Conservation (phyloP, 176 grass and related monocot genomes). For the Aegilops sharonensis region DNA sequence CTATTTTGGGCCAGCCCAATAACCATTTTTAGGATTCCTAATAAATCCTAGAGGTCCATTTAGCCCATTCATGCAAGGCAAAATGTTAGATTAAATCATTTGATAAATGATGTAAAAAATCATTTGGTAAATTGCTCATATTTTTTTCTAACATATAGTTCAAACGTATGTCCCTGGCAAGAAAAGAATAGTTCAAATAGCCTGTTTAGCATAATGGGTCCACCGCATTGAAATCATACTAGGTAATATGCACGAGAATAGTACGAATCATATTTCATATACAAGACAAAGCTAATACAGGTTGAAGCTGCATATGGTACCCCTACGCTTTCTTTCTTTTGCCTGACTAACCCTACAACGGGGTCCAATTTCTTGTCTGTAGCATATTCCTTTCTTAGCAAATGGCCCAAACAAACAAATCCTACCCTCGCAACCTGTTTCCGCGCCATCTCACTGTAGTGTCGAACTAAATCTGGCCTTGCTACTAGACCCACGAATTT, state of each 20-base stretch:
- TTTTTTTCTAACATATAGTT: too few relatives aligned
- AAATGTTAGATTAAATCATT: too few relatives aligned
- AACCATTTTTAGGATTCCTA: too few relatives aligned
- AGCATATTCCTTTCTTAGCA: neutral
- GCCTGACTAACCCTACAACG: neutral
- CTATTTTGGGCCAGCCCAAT: too few relatives aligned
- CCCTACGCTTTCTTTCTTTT: neutral
- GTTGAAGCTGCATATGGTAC: neutral
- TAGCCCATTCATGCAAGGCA: too few relatives aligned
- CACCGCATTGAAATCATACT: neutral
- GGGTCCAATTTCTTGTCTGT: neutral
- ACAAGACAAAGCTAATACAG: neutral
- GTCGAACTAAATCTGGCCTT: constrained; percentile 13
- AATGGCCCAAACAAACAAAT: neutral
- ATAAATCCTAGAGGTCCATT: too few relatives aligned
- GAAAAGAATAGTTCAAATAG: neutral
- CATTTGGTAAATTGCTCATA: too few relatives aligned
- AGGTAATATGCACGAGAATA: neutral
- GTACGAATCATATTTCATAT: neutral
- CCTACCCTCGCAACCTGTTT: neutral
- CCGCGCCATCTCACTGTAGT: neutral
- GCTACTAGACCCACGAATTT: neutral
- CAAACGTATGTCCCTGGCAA: neutral
- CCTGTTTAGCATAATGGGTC: neutral
- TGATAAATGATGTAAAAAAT: too few relatives aligned